These are phyloP conservation scores for Daldinia sp. DNA, from an alignment of 2,329 filamentous ascomycete genomes.

Conservation along the genomic window DNA sequence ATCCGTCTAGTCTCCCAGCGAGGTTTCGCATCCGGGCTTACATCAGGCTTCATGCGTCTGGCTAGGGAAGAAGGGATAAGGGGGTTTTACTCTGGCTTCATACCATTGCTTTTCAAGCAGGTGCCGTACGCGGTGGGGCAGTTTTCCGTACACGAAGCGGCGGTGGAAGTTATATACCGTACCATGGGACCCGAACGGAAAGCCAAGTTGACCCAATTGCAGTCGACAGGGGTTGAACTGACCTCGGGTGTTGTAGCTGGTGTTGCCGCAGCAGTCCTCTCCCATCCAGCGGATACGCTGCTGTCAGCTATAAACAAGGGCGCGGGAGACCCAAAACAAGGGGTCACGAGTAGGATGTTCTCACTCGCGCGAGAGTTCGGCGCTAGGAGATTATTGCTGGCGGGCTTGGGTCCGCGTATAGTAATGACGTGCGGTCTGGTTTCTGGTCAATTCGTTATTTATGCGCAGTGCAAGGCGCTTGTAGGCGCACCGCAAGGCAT, in stretches of 20 bases:
- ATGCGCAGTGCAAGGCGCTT: conserved; percentile 66
- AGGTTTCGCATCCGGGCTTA: conserved; percentile 78
- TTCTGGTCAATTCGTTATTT: conserved; percentile 67
- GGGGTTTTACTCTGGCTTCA: conserved; percentile 93
- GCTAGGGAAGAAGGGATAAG: conserved; percentile 79
- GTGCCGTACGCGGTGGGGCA: conserved; percentile 95
- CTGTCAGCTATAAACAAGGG: conserved; percentile 69
- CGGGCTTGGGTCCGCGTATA: conserved; percentile 63
- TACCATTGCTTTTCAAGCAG: conserved; percentile 87
- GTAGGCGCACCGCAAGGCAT: conserved; percentile 64
- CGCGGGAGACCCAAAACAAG: conserved; percentile 61
- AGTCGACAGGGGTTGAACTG: conserved; percentile 86
- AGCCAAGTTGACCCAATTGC: conserved; percentile 73
- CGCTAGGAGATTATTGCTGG: conserved; percentile 60
- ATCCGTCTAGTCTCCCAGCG: conserved; percentile 85
- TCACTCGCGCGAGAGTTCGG: conserved; percentile 65
- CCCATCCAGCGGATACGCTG: conserved; percentile 83
- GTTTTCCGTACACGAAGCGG: conserved; percentile 94
- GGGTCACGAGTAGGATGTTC: conserved; percentile 64
- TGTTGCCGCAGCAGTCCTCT: conserved; percentile 88
- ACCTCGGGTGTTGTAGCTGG: conserved; percentile 87
- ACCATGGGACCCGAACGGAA: conserved; percentile 75
- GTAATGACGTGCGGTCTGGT: conserved; percentile 67
- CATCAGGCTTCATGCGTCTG: conserved; percentile 80
- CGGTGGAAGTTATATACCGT: conserved; percentile 80